phyloP scores from a whole-genome alignment of 148 eudicot genomes.

The Chenopodium formosanum region DNA sequence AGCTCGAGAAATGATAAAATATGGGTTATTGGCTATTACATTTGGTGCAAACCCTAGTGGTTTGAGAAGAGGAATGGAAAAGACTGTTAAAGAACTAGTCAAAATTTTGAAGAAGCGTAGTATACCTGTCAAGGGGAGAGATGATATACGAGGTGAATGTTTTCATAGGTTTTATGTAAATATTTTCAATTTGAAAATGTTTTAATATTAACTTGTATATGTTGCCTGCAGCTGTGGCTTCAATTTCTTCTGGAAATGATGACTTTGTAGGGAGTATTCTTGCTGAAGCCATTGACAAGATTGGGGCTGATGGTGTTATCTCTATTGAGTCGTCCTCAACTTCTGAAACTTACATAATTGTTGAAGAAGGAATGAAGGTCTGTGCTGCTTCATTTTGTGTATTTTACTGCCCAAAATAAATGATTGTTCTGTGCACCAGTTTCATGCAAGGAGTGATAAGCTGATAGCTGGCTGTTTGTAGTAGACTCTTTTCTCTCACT shows the following conservation, averaged over 20 bases:
- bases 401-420: too few species aligned
- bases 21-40: constrained; percentile 64
- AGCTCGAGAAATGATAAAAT: constrained; percentile 82
- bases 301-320: constrained; percentile 84
- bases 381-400: constrained; percentile 17
- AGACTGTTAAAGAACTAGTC: constrained; percentile 64
- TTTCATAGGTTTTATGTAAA: neutral
- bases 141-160: constrained; percentile 65
- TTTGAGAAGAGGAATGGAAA: constrained; percentile 84
- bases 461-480: neutral
- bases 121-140: constrained; percentile 56
- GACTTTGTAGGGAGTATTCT: constrained; percentile 76
- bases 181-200: neutral
- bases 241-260: constrained; percentile 90
- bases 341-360: constrained; percentile 58
- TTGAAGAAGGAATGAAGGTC: constrained; percentile 99
- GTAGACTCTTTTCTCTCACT: neutral
- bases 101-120: constrained; percentile 60
- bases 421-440: neutral
- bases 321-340: constrained; percentile 73
- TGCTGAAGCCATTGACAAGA: constrained; percentile 76
- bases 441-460: neutral
- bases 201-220: neutral
- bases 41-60: constrained; percentile 80
- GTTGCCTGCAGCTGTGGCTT: constrained; percentile 68